Evolutionary conservation across 495 filamentous ascomycete species (phyloP).

Genomic region (Hapsidospora chrysogenum): DNA sequence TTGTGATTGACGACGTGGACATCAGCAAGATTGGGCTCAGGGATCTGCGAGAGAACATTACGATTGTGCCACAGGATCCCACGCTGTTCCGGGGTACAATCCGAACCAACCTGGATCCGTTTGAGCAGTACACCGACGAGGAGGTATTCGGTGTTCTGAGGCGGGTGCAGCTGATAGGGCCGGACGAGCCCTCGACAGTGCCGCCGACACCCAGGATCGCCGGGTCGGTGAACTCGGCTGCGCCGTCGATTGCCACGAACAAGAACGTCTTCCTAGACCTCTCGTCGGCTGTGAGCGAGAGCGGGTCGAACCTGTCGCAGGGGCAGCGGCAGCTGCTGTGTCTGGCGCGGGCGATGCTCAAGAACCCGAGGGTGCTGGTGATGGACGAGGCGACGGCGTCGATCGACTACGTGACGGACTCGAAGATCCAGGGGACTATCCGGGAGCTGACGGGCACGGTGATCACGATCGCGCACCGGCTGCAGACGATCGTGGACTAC

Average conservation of each 20-base stretch:
- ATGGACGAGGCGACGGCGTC: slow-evolving; percentile 99
- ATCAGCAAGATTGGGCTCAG: slow-evolving; percentile 77
- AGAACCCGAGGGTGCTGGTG: slow-evolving; percentile 76
- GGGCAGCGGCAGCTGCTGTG: slow-evolving; percentile 93
- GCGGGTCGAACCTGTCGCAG: slow-evolving; percentile 90
- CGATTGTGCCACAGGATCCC: slow-evolving; percentile 96
- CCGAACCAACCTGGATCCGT: slow-evolving; percentile 89
- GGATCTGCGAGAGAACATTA: slow-evolving; percentile 84
- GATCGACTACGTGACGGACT: slow-evolving; percentile 92
- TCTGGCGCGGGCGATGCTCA: slow-evolving; percentile 85
- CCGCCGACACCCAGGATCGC: slow-evolving; percentile 2
- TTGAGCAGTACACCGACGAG: slow-evolving; percentile 77
- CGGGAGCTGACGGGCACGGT: slow-evolving; percentile 83
- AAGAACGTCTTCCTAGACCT: slow-evolving; percentile 92
- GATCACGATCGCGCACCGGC: slow-evolving; percentile 93
- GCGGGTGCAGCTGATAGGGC: slow-evolving; percentile 76
- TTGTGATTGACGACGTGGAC: slow-evolving; percentile 80
- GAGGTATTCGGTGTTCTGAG: slow-evolving; percentile 78
- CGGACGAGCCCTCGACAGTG: slow-evolving; percentile 22
- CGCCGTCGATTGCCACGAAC: slow-evolving; percentile 40
- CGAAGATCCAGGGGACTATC: slow-evolving; percentile 91
- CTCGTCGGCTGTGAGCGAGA: slow-evolving; percentile 71
- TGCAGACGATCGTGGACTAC: slow-evolving; percentile 94
- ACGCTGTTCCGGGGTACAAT: slow-evolving; percentile 95
- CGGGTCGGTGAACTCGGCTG: background rate